Percentiles rank a stretch among this genome's conserved stretches.
phyloP scores from a whole-genome alignment of 2,329 filamentous ascomycete species.

The Aspergillus piperis region DNA sequence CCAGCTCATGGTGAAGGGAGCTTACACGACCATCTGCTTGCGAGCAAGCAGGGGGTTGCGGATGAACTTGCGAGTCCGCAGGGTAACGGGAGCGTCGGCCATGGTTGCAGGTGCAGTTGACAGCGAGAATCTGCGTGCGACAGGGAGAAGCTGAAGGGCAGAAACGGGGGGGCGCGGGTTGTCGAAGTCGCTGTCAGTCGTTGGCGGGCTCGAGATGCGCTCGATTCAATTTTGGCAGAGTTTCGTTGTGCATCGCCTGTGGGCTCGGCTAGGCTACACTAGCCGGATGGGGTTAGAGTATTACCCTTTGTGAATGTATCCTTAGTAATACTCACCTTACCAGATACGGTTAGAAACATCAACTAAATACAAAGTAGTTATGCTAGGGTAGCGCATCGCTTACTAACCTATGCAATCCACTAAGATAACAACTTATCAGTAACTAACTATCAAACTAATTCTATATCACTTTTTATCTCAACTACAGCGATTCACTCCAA shows the following conservation, averaged over 20 bases:
- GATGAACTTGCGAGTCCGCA: conserved; percentile 99
- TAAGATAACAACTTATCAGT: too few species aligned
- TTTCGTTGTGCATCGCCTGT: conserved; percentile 32
- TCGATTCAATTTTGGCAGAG: conserved; percentile 34
- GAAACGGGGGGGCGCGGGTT: conserved; percentile 27
- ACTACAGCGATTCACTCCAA: neutral
- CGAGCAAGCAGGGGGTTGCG: conserved; percentile 98
- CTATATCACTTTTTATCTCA: too few species aligned
- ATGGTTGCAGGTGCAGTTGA: conserved; percentile 65
- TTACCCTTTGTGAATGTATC: neutral
- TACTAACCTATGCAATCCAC: neutral
- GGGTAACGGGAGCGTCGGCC: conserved; percentile 77
- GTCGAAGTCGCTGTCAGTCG: conserved; percentile 35
- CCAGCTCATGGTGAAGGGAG: conserved; percentile 33
- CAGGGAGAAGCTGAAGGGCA: conserved; percentile 26
- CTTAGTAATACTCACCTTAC: neutral
- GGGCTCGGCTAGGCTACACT: conserved; percentile 47
- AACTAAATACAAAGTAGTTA: too few species aligned
- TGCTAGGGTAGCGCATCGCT: neutral
- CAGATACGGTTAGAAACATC: neutral
- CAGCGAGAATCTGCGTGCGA: conserved; percentile 33
- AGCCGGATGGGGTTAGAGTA: conserved; percentile 23
- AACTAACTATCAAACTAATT: too few species aligned
- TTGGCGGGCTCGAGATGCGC: conserved; percentile 30
- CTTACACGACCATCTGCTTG: conserved; percentile 99